These are phyloP conservation scores for Microstegium vimineum DNA, from an alignment of 176 grass and related monocot species.

Conservation along the genomic window DNA sequence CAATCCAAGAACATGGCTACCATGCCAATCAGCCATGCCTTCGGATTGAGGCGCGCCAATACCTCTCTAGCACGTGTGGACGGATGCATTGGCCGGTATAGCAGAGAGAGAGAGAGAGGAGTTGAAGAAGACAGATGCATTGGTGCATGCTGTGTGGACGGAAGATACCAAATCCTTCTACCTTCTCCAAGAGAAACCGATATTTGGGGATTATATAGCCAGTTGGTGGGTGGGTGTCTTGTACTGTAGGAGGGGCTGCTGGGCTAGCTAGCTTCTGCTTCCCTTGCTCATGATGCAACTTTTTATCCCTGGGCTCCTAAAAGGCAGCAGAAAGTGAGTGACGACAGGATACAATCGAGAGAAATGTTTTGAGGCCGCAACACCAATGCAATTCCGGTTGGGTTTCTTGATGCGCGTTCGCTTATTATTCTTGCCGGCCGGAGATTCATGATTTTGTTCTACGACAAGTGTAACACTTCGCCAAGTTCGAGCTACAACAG, in stretches of 20 bases:
- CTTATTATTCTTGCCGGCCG: background rate
- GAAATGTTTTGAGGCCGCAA: conserved; percentile 19
- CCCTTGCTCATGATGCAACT: conserved; percentile 31
- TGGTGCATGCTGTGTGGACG: background rate
- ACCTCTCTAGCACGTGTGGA: too few species aligned
- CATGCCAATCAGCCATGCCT: conserved; percentile 32
- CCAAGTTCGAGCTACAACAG: background rate
- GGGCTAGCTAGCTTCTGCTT: background rate
- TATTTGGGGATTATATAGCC: conserved; percentile 32
- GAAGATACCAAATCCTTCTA: background rate
- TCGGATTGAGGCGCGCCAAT: conserved; percentile 92
- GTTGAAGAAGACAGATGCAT: background rate
- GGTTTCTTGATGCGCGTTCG: background rate
- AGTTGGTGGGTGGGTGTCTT: background rate
- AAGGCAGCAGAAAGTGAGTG: conserved; percentile 46
- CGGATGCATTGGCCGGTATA: too few species aligned
- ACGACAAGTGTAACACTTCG: background rate
- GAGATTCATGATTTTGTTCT: conserved; percentile 13
- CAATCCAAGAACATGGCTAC: conserved; percentile 76
- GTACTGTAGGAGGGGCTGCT: background rate
- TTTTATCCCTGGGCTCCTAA: conserved; percentile 37
- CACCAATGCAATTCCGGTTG: conserved; percentile 5
- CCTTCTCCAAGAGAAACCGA: background rate
- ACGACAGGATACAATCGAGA: conserved; percentile 6
- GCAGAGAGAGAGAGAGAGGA: too few species aligned